Evolutionary conservation across 331 rosid species (phyloP), one percentile per base, ranked within the genome.

Genomic region (Prunus yedoensis): DNA sequence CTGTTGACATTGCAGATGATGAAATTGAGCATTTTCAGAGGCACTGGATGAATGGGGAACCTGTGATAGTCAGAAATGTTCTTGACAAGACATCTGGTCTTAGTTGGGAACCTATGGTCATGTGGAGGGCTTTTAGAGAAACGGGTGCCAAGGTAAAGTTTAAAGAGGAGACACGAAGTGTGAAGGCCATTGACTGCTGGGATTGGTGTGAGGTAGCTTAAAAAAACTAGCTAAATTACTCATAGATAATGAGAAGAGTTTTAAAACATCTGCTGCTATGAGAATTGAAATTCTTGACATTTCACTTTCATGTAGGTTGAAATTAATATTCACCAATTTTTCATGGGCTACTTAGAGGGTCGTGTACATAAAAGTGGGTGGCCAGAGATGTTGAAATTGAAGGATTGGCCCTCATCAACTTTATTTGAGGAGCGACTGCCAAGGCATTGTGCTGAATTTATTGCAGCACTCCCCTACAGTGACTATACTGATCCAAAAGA

Each of bases 61-160:
- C 96, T 13, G 90, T 91, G 75, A 82, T 91, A 68, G 93, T 91
- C 78, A 81, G 88, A 84, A 84, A 87, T 75, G 89, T 91, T 77
- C 88, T 91, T 68, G 93, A 83, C 77, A 91, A 82, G 75, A 88
- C 91, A 32, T 85, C 96, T 15, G 96, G 96, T 80, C 93, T 91
- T 82, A 89, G 96, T 83, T 91, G 96, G 96, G 96, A 91, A 73
- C 96, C 96, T 14, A 88, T 91, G 93, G 96, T 91, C 62, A 89
- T 91, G 96, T 91, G 96, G 93, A 88, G 96, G 77, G 97, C 97
- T 73, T 86, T 90, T 28, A 84, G 80, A 79, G 93, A 90, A 83
- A 87, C 90, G 15, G 96, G 96, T 74, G 78, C 93, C 10, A 88
- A 77, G 30, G 90, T 81, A 60, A 88, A 77, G 83, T 80, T 91